Conservation (phyloP, 2,329 filamentous ascomycete species). For the Atkinsonella hypoxylon region DNA sequence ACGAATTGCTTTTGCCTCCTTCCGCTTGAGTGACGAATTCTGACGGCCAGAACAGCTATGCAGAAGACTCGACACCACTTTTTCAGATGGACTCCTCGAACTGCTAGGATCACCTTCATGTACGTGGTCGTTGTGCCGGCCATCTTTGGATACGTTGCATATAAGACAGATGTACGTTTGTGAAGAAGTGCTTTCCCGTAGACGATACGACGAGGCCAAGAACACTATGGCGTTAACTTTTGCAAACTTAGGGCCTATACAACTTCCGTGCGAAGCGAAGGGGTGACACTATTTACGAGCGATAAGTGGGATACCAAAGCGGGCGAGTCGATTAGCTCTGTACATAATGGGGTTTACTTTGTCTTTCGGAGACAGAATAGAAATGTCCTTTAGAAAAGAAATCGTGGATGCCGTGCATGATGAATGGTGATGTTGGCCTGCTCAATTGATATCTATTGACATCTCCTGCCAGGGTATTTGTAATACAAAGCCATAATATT, state of each 20-base stretch:
- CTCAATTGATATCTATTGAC: background rate
- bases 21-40: constrained; percentile 1
- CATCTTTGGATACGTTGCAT: constrained; percentile 59
- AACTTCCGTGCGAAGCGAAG: constrained; percentile 77
- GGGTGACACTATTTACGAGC: constrained; percentile 76
- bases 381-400: constrained; percentile 7
- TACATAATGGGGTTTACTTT: constrained; percentile 26
- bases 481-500: background rate
- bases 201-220: constrained; percentile 8
- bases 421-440: background rate
- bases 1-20: background rate
- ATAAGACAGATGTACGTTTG: constrained; percentile 73
- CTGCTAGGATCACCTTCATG: constrained; percentile 65
- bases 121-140: constrained; percentile 65
- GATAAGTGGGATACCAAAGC: constrained; percentile 31
- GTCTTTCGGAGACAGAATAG: constrained; percentile 14
- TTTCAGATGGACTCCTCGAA: constrained; percentile 86
- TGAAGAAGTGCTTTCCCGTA: background rate
- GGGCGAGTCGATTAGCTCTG: constrained; percentile 14
- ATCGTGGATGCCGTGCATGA: background rate
- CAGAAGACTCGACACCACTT: constrained; percentile 77
- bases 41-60: constrained; percentile 51
- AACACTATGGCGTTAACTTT: constrained; percentile 6
- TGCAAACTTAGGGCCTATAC: constrained; percentile 59
- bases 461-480: constrained; percentile 16